phyloP scores from a whole-genome alignment of 208 protist genomes.

The Trypanosoma boissoni region DNA sequence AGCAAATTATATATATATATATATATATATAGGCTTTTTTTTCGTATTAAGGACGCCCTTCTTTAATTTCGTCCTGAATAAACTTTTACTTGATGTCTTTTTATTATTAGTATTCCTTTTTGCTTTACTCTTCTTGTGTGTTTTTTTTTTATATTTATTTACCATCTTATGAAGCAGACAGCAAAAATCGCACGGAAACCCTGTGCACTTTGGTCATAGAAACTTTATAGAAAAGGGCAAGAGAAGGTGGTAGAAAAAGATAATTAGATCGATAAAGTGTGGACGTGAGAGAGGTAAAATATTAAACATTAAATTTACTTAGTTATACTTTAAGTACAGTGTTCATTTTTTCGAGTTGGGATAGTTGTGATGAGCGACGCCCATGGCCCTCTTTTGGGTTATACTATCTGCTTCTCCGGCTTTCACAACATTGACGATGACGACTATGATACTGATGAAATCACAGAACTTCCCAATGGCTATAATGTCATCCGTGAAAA shows the following conservation, averaged over 20 bases:
- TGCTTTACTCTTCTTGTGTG: constrained; percentile 1
- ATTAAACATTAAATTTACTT: no score
- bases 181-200: no score
- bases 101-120: constrained; percentile 5
- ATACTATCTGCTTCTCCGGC: constrained; percentile 32
- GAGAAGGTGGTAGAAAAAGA: no score
- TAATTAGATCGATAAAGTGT: no score
- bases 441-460: neutral
- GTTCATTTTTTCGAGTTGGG: constrained; percentile 5
- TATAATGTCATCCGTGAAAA: neutral
- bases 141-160: constrained; percentile 10
- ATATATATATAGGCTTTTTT: no score
- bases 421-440: constrained; percentile 19
- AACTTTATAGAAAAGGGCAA: no score
- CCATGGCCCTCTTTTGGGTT: constrained; percentile 6
- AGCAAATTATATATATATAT: no score
- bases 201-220: no score
- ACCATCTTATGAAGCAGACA: constrained; percentile 5
- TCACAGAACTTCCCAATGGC: neutral
- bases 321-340: neutral
- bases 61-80: neutral
- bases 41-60: constrained; percentile 4
- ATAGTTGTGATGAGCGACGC: neutral
- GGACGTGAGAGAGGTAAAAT: no score
- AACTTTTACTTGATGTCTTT: neutral